Conservation (phyloP, 495 filamentous ascomycete genomes). For the Glutinoglossum americanum region DNA sequence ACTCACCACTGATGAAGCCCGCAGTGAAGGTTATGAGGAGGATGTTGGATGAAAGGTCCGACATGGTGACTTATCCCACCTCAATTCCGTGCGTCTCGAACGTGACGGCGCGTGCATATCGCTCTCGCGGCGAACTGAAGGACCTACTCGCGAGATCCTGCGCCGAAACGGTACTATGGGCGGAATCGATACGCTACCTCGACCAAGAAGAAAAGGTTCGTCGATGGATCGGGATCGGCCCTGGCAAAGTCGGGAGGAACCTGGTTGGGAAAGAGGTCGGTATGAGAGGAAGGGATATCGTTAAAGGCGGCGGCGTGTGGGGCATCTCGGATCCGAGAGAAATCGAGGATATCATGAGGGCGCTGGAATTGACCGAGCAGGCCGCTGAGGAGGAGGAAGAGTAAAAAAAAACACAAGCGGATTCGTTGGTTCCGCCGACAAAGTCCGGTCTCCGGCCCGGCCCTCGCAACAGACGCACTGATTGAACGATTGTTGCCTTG, state of each 20-base stretch:
- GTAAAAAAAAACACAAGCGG: no score
- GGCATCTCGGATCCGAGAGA: conserved; percentile 71
- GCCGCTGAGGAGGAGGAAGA: conserved; percentile 18
- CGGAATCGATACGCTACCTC: conserved; percentile 74
- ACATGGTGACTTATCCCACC: conserved; percentile 47
- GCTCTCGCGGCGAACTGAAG: background rate
- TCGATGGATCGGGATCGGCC: conserved; percentile 84
- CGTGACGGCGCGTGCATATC: conserved; percentile 58
- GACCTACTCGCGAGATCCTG: conserved; percentile 41
- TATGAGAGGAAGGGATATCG: conserved; percentile 49
- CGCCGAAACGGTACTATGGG: conserved; percentile 83
- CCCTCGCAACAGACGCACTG: no score
- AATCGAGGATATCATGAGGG: conserved; percentile 51
- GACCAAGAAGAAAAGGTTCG: conserved; percentile 68
- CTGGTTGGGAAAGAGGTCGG: conserved; percentile 91
- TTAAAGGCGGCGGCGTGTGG: conserved; percentile 82
- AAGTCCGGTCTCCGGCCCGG: no score
- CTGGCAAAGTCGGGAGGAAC: conserved; percentile 85
- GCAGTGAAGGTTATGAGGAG: conserved; percentile 49
- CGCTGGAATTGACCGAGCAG: conserved; percentile 50
- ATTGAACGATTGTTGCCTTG: no score
- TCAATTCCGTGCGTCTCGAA: conserved; percentile 65
- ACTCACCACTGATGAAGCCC: conserved; percentile 79
- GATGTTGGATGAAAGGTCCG: conserved; percentile 28
- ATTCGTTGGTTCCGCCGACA: no score